phyloP scores from a whole-genome alignment of 2,329 filamentous ascomycete genomes.

The Metarhizium anisopliae region DNA sequence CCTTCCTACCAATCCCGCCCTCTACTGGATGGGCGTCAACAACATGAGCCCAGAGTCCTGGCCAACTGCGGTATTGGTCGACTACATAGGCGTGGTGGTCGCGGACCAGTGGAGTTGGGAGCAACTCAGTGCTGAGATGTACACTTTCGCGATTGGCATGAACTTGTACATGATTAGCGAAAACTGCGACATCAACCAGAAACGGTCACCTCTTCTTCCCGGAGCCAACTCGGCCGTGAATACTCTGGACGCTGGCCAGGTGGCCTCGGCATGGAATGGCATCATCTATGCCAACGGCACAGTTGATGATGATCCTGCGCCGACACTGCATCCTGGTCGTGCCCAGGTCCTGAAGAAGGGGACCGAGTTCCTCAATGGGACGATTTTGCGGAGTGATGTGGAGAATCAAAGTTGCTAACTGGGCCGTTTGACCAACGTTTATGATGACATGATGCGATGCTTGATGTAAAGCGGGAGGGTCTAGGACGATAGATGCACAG shows the following conservation, averaged over 20 bases:
- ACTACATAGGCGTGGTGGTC: constrained; percentile 23
- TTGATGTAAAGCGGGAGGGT: no score
- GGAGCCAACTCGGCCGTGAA: not conserved
- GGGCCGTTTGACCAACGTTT: not conserved
- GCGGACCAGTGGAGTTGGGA: constrained; percentile 16
- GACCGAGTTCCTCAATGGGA: constrained; percentile 17
- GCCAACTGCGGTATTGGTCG: constrained; percentile 22
- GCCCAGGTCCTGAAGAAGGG: constrained; percentile 15
- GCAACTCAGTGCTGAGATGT: constrained; percentile 21
- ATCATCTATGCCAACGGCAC: constrained; percentile 24
- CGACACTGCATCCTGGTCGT: constrained; percentile 12
- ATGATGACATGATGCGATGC: not conserved
- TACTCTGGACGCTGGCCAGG: not conserved
- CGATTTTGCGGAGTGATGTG: constrained; percentile 11
- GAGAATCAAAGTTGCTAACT: not conserved
- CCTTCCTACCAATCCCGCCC: constrained; percentile 21
- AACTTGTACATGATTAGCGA: constrained; percentile 24
- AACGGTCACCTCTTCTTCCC: constrained; percentile 15
- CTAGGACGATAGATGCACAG: no score
- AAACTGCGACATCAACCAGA: constrained; percentile 18
- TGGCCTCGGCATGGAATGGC: constrained; percentile 16
- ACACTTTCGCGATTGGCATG: constrained; percentile 19
- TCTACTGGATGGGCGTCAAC: constrained; percentile 24
- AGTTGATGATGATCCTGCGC: constrained; percentile 13
- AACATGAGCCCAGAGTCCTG: constrained; percentile 18